Base-by-base conservation (phyloP, 306 rosid genomes). In the Trifolium subterraneum region DNA sequence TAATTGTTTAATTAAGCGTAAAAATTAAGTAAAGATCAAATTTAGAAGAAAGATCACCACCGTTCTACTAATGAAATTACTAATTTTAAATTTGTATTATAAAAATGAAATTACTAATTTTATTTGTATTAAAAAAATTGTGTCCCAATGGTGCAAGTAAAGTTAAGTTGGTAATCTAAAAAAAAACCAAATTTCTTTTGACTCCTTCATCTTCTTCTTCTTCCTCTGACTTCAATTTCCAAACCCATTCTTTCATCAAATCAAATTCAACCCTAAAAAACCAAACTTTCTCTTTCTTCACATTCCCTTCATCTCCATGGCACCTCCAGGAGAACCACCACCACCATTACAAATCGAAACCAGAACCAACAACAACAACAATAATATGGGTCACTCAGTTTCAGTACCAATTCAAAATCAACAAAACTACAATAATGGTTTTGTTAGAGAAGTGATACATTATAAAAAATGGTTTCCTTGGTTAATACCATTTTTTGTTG, bases 381-480 rank as follows among this genome's bases (percentile, higher is more conserved):
- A 70, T 70, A n/a, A 27, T 70, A 71, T 77, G 31, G 84, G 89
- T 12, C 93, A 91, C 83, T 96, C 98, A 0, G 71, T 74, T 38
- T 36, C 70, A 19, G 66, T 29, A 51, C 82, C 88, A 8, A 50
- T 47, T 6, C 81, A 69, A 4, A 2, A 23, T 1, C 18, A 48
- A 7, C 36, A 56, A 20, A 45, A 52, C 71, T 29, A 7, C 7
- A 22, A 6, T 7, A 22, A 22, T 13, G 22, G 39, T 36, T 7
- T 36, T 36, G 10, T 23, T 4, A 35, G 60, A 50, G 95, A 90
- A 69, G 71, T 65, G 29, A 91, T 90, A 80, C 92, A 87, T 54
- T 84, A 82, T 78, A 87, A 82, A 79, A 90, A 84, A 64, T 89
- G 98, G 97, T 70, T 84, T 12, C 16, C 92, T 12, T 94, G 98